These are phyloP conservation scores for Grigorovia yakushimaensis DNA, from an alignment of 805 yeast genomes.

Conservation along the genomic window DNA sequence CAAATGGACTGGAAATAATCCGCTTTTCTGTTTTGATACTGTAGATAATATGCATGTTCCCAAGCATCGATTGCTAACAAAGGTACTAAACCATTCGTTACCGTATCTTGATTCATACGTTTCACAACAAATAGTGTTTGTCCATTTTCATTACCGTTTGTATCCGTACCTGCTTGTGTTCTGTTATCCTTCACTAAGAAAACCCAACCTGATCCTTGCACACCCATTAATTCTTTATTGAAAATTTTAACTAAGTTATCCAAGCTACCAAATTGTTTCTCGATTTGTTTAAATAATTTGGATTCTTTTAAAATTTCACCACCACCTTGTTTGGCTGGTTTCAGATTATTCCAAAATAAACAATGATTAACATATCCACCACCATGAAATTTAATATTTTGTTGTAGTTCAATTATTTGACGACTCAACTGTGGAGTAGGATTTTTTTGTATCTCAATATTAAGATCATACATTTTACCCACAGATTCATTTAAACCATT, in stretches of 20 bases:
- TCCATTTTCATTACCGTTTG: constrained; percentile 58
- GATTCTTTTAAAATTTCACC: constrained; percentile 47
- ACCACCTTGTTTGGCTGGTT: constrained; percentile 68
- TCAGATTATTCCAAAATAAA: constrained; percentile 79
- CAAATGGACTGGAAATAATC: constrained; percentile 91
- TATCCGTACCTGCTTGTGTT: not conserved
- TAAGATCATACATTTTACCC: constrained; percentile 64
- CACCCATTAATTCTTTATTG: constrained; percentile 68
- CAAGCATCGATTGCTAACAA: constrained; percentile 88
- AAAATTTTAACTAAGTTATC: constrained; percentile 57
- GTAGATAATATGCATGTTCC: constrained; percentile 95
- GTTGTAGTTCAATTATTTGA: constrained; percentile 46
- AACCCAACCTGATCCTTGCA: constrained; percentile 96
- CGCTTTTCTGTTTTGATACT: constrained; percentile 82
- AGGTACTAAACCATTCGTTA: constrained; percentile 58
- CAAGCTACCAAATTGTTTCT: constrained; percentile 57
- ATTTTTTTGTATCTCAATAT: constrained; percentile 45
- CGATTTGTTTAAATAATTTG: constrained; percentile 48
- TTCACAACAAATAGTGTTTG: constrained; percentile 57
- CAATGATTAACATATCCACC: constrained; percentile 87
- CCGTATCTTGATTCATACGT: constrained; percentile 82
- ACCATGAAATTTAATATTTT: constrained; percentile 79
- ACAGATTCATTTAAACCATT: constrained; percentile 71
- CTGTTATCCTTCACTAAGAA: constrained; percentile 56
- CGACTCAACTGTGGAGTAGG: constrained; percentile 31